These are phyloP conservation scores for Rhynchosporium agropyri DNA, from an alignment of 2,329 filamentous ascomycete genomes.

Conservation along the genomic window DNA sequence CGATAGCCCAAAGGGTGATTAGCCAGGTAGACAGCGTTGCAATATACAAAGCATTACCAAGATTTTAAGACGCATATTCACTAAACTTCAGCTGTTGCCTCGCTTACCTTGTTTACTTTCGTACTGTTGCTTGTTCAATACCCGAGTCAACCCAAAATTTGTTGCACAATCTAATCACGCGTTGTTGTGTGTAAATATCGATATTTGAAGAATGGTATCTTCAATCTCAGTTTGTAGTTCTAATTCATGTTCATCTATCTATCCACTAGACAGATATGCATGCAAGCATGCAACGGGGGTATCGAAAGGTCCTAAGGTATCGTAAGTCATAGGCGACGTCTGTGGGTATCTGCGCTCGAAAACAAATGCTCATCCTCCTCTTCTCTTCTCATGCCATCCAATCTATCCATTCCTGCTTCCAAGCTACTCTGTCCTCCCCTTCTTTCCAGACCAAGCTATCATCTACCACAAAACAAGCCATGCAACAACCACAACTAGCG, in stretches of 20 bases:
- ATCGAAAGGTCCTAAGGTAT: slow-evolving; percentile 12
- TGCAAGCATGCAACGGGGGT: slow-evolving; percentile 9
- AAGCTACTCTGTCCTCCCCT: neutral
- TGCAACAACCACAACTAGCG: slow-evolving; percentile 38
- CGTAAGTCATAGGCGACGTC: slow-evolving; percentile 16
- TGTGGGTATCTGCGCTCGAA: slow-evolving; percentile 20
- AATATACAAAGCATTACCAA: too few species aligned
- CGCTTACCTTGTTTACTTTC: neutral
- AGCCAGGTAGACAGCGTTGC: neutral
- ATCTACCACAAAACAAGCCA: slow-evolving; percentile 35
- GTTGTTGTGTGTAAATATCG: too few species aligned
- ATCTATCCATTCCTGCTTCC: neutral
- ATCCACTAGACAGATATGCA: neutral
- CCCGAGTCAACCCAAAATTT: too few species aligned
- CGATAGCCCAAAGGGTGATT: too few species aligned
- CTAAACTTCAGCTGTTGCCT: neutral
- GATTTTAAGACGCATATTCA: too few species aligned
- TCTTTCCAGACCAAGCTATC: slow-evolving; percentile 3
- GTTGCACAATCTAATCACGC: too few species aligned
- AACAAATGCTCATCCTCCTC: slow-evolving; percentile 14
- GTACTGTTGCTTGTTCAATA: too few species aligned
- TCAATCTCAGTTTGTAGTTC: neutral
- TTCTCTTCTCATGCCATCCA: slow-evolving; percentile 6
- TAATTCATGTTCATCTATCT: slow-evolving; percentile 7
- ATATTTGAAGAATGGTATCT: too few species aligned